Percentiles rank a stretch among this genome's conserved stretches.
Evolutionary conservation across 208 protist genomes (phyloP).

Genomic region (Leishmania tropica): DNA sequence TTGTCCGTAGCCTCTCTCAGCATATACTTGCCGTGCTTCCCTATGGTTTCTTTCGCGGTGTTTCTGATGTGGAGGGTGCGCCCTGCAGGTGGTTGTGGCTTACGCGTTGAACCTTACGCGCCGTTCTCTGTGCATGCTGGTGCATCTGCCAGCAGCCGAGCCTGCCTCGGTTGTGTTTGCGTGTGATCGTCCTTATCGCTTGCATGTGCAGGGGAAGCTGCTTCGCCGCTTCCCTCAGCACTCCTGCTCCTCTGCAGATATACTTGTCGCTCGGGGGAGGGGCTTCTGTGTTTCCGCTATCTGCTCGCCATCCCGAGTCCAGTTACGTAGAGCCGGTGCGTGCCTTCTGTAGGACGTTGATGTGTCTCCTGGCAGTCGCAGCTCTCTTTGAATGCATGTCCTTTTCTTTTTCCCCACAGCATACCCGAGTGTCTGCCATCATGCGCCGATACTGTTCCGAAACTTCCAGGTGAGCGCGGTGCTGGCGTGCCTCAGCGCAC

Average conservation of each 20-base stretch:
- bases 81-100: too few species aligned
- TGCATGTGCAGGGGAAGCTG: too few species aligned
- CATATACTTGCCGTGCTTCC: too few species aligned
- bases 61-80: too few species aligned
- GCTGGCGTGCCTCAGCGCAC: neutral
- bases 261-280: neutral
- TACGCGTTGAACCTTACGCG: too few species aligned
- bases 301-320: neutral
- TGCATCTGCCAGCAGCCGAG: neutral
- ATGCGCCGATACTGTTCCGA: neutral
- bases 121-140: too few species aligned
- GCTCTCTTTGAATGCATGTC: neutral
- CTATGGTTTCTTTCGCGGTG: neutral
- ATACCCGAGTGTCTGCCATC: neutral
- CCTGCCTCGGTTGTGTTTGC: neutral
- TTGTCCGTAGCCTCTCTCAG: neutral
- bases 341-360: neutral
- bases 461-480: neutral
- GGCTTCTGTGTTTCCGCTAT: neutral
- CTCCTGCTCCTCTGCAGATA: neutral
- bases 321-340: neutral
- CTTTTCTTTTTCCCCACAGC: neutral
- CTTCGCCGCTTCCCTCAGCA: neutral
- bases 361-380: neutral
- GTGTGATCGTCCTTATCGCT: too few species aligned